phyloP scores from a whole-genome alignment of 2,329 filamentous ascomycete genomes.

The Sarocladium strictum region DNA sequence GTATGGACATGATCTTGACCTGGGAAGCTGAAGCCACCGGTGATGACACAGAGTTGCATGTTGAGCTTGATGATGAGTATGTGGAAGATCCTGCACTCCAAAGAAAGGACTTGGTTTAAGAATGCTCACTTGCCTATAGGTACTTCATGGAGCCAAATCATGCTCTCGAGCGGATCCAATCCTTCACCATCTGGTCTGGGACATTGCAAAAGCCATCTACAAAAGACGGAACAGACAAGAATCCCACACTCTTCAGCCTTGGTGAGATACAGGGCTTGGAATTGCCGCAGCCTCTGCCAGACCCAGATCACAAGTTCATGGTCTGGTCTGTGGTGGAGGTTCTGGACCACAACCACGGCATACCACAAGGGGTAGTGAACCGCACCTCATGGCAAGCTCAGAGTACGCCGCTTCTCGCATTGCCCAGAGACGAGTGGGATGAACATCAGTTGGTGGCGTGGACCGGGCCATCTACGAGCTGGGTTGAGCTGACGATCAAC shows the following conservation, averaged over 20 bases:
- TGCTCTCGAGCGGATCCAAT: not conserved
- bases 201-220: not conserved
- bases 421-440: not conserved
- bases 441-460: not conserved
- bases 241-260: not conserved
- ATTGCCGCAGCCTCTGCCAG: not conserved
- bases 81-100: not conserved
- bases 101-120: not conserved
- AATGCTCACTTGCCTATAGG: not conserved
- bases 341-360: slow-evolving; percentile 21
- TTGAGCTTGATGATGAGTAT: not conserved
- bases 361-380: slow-evolving; percentile 27
- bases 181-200: not conserved
- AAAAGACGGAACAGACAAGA: not conserved
- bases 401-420: not conserved
- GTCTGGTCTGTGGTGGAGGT: not conserved
- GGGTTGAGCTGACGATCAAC: not conserved
- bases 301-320: not conserved
- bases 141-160: not conserved
- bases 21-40: not conserved
- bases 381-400: not conserved
- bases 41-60: not conserved
- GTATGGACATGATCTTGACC: not conserved
- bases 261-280: not conserved
- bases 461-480: not conserved